These are phyloP conservation scores for Kluyveromyces marxianus DNA, from an alignment of 1,139 yeast genomes.

Conservation along the genomic window DNA sequence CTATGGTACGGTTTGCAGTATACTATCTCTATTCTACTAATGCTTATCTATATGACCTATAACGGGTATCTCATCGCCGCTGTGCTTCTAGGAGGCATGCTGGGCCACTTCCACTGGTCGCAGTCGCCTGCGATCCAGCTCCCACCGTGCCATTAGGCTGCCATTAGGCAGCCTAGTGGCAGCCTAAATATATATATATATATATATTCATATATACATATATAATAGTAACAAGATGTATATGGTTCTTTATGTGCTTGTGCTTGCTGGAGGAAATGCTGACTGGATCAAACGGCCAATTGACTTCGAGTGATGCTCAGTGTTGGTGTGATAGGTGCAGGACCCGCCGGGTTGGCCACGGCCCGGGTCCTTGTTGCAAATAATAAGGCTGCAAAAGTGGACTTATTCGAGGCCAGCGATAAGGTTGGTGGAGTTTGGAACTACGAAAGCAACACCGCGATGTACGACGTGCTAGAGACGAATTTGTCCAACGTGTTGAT, in stretches of 20 bases:
- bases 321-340: slow-evolving; percentile 28
- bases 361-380: slow-evolving; percentile 24
- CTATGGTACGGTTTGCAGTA: slow-evolving; percentile 62
- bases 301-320: slow-evolving; percentile 1
- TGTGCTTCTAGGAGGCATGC: slow-evolving; percentile 58
- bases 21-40: slow-evolving; percentile 66
- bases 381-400: slow-evolving; percentile 15
- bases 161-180: neutral
- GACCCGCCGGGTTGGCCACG: slow-evolving; percentile 28
- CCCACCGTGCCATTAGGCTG: neutral
- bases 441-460: slow-evolving; percentile 18
- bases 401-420: slow-evolving; percentile 19
- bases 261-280: neutral
- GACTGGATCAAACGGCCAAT: neutral
- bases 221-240: neutral
- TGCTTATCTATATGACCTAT: slow-evolving; percentile 79
- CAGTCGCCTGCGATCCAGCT: slow-evolving; percentile 1
- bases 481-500: slow-evolving; percentile 24
- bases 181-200: neutral
- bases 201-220: neutral
- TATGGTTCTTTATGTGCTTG: neutral
- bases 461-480: slow-evolving; percentile 29
- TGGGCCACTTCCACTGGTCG: slow-evolving; percentile 58
- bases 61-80: slow-evolving; percentile 79
- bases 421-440: slow-evolving; percentile 29